phyloP scores from a whole-genome alignment of 1,284 basidiomycete genomes.

The Tilletia setariae region DNA sequence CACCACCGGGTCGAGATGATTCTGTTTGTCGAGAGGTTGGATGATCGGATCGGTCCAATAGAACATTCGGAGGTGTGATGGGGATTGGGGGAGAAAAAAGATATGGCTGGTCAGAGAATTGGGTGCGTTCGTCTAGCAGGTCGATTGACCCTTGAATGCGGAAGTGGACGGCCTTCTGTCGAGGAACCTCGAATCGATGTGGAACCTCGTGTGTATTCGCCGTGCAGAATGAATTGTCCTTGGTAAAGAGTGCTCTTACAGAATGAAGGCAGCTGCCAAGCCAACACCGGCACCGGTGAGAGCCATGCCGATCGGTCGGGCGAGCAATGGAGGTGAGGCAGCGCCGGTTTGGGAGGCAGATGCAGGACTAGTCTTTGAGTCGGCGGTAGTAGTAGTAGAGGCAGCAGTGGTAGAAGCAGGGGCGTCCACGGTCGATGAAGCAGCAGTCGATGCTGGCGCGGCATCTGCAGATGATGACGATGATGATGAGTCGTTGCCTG shows the following conservation, averaged over 20 bases:
- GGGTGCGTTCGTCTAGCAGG: too few species aligned
- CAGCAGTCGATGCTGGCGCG: background rate
- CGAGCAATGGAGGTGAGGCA: background rate
- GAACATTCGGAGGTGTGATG: too few species aligned
- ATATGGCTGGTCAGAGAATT: too few species aligned
- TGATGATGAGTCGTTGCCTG: constrained; percentile 3
- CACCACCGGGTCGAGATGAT: too few species aligned
- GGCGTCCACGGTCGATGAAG: background rate
- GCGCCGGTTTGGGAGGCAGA: background rate
- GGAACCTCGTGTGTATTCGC: too few species aligned
- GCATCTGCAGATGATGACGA: background rate
- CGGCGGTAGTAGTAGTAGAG: background rate
- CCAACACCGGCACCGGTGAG: constrained; percentile 1
- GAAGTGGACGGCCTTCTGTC: too few species aligned
- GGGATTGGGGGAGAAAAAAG: too few species aligned
- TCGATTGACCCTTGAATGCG: too few species aligned
- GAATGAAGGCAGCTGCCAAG: constrained; percentile 8
- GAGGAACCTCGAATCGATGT: too few species aligned
- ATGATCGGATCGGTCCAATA: too few species aligned
- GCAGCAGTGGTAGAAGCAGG: background rate
- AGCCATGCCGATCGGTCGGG: constrained; percentile 10
- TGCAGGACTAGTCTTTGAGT: background rate
- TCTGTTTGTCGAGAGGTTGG: too few species aligned
- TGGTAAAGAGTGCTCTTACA: background rate
- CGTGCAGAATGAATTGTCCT: too few species aligned